Percentiles rank a stretch among this genome's conserved stretches.
These are phyloP conservation scores for Acacia confusa DNA, from an alignment of 306 rosid genomes.

Conservation along the genomic window DNA sequence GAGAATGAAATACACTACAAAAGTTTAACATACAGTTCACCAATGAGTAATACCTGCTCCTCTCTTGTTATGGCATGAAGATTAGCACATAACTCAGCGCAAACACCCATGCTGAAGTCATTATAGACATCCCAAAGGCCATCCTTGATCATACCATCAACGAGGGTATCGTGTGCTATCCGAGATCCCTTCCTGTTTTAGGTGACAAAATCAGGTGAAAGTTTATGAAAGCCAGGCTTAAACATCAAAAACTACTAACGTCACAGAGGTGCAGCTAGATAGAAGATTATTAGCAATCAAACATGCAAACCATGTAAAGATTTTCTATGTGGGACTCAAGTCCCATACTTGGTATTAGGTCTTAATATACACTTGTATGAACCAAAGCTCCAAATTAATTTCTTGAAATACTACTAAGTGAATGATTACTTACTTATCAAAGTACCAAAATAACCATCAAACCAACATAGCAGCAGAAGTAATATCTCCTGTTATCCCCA, in stretches of 20 bases:
- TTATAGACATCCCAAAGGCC: slow-evolving; percentile 98
- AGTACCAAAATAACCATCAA: not conserved
- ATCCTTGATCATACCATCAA: slow-evolving; percentile 93
- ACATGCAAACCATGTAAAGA: not conserved
- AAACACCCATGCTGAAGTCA: slow-evolving; percentile 83
- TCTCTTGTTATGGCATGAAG: slow-evolving; percentile 66
- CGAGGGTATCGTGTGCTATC: slow-evolving; percentile 76
- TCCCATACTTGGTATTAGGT: not conserved
- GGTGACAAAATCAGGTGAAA: not conserved
- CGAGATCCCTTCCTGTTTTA: slow-evolving; percentile 81
- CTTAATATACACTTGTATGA: not conserved
- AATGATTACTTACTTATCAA: not conserved
- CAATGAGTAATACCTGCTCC: slow-evolving; percentile 68
- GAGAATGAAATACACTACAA: not conserved
- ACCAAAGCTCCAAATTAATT: not conserved
- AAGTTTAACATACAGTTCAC: slow-evolving; percentile 11
- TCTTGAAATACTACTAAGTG: not conserved
- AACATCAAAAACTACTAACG: not conserved
- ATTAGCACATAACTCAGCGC: slow-evolving; percentile 87
- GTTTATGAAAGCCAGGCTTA: not conserved
- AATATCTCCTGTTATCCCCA: slow-evolving; percentile 1
- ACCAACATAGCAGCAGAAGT: slow-evolving; percentile 3
- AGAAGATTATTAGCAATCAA: not conserved
- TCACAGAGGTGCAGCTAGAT: not conserved
- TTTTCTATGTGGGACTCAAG: not conserved